Conservation (phyloP, 2,329 filamentous ascomycete genomes). For the Diaporthe vaccinii region DNA sequence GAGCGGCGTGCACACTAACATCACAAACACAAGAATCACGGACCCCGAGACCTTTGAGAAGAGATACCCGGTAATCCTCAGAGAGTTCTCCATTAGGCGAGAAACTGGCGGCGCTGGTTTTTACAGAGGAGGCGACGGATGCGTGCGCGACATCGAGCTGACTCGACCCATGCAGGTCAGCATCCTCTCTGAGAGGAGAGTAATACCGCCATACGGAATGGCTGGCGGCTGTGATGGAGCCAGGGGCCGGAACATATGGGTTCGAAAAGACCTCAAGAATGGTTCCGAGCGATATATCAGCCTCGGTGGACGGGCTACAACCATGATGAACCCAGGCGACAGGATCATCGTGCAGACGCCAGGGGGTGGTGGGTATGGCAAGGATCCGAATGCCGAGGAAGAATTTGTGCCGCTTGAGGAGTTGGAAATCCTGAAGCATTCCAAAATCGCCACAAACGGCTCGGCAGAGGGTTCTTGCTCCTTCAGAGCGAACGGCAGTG, state of each 20-base stretch:
- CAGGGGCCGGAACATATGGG: slow-evolving; percentile 36
- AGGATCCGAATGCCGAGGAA: slow-evolving; percentile 15
- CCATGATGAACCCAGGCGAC: slow-evolving; percentile 41
- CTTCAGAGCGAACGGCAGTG: slow-evolving; percentile 32
- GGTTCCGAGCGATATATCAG: slow-evolving; percentile 40
- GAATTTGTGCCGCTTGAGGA: slow-evolving; percentile 34
- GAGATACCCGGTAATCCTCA: slow-evolving; percentile 45
- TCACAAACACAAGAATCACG: slow-evolving; percentile 45
- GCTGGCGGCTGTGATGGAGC: slow-evolving; percentile 39
- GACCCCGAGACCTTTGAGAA: slow-evolving; percentile 46
- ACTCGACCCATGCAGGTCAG: slow-evolving; percentile 34
- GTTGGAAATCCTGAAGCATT: not conserved
- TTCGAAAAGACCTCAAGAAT: slow-evolving; percentile 28
- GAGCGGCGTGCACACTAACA: slow-evolving; percentile 44
- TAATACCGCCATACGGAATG: slow-evolving; percentile 37
- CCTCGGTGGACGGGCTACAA: slow-evolving; percentile 38
- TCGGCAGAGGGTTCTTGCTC: not conserved
- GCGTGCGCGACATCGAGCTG: slow-evolving; percentile 43
- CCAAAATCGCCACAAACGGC: slow-evolving; percentile 11
- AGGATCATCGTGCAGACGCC: slow-evolving; percentile 40
- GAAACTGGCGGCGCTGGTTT: slow-evolving; percentile 43
- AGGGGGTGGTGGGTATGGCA: slow-evolving; percentile 34
- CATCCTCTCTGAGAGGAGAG: slow-evolving; percentile 37
- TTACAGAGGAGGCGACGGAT: slow-evolving; percentile 43
- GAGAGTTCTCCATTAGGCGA: slow-evolving; percentile 43